Conservation (phyloP, 352 stramenopile genomes). For the Pythium pectinolyticum region DNA sequence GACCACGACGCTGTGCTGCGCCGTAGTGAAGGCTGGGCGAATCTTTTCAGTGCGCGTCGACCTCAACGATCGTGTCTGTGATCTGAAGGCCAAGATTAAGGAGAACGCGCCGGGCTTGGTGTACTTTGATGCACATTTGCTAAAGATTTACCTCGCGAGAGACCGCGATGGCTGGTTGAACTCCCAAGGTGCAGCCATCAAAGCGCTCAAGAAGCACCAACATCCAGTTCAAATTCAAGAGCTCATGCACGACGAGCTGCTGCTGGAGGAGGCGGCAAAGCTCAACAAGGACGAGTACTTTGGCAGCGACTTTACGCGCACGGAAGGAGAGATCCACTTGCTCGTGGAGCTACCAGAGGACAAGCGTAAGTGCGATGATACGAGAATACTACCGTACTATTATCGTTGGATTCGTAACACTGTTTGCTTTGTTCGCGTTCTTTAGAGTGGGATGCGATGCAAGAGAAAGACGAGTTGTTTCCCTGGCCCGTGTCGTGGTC, state of each 20-base stretch:
- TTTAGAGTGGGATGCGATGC: too few relatives aligned
- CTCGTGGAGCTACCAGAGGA: not conserved
- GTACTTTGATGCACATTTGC: not conserved
- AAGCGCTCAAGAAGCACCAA: not conserved
- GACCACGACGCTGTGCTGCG: not conserved
- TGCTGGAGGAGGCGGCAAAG: not conserved
- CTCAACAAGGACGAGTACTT: not conserved
- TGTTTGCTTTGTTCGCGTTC: not conserved
- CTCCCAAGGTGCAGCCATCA: not conserved
- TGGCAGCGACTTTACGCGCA: not conserved
- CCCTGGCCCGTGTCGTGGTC: not conserved
- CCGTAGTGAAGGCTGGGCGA: not conserved
- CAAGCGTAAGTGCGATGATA: not conserved
- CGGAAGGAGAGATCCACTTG: not conserved
- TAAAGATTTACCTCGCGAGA: not conserved
- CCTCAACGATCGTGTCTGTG: not conserved
- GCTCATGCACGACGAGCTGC: not conserved
- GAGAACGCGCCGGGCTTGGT: not conserved
- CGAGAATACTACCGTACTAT: not conserved
- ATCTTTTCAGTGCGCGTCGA: not conserved
- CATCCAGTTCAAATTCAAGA: not conserved
- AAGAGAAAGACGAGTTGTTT: not conserved
- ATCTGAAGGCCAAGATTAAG: not conserved
- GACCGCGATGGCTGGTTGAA: not conserved
- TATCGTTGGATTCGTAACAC: not conserved